phyloP scores from a whole-genome alignment of 106 monocot species.

The Dendrobium catenatum region DNA sequence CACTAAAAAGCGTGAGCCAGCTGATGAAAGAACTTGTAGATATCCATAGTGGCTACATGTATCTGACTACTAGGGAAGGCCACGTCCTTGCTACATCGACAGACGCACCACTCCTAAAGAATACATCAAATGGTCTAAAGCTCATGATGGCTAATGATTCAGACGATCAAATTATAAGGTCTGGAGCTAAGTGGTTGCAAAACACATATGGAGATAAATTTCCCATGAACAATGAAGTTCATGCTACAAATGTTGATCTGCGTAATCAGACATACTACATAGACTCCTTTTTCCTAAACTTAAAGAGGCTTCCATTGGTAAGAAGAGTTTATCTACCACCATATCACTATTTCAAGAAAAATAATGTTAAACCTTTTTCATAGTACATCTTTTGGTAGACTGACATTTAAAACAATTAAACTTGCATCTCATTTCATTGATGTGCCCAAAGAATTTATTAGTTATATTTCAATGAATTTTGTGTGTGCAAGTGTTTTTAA shows the following conservation, averaged over 20 bases:
- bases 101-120: conserved; percentile 35
- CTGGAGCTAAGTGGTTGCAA: conserved; percentile 47
- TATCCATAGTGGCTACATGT: conserved; percentile 50
- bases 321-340: conserved; percentile 6
- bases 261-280: conserved; percentile 38
- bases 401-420: not conserved
- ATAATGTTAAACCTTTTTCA: no score
- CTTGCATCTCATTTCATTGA: not conserved
- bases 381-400: no score
- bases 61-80: conserved; percentile 42
- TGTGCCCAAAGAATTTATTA: no score
- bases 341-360: no score
- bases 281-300: conserved; percentile 52
- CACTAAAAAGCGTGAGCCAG: conserved; percentile 48
- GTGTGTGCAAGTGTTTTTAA: no score
- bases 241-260: conserved; percentile 41
- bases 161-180: conserved; percentile 29
- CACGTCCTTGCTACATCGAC: conserved; percentile 57
- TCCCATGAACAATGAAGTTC: conserved; percentile 42
- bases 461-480: no score
- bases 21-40: conserved; percentile 45
- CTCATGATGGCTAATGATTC: conserved; percentile 45
- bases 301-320: conserved; percentile 50
- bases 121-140: conserved; percentile 31
- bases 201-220: conserved; percentile 36